These are phyloP conservation scores for Boletus barrowsii DNA, from an alignment of 768 basidiomycete genomes.

Conservation along the genomic window DNA sequence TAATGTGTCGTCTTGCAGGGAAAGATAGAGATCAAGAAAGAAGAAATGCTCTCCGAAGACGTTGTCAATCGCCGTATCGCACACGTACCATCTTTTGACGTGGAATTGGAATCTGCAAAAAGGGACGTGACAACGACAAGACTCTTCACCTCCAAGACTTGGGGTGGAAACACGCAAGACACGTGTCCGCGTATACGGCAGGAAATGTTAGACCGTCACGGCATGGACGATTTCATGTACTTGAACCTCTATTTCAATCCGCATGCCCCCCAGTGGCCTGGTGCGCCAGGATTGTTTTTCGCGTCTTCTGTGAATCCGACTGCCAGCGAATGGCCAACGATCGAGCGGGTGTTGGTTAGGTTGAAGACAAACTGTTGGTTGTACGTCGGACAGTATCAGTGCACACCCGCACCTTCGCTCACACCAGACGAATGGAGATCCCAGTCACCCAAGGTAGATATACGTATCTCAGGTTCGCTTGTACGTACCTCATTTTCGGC, in stretches of 20 bases:
- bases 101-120: conserved; percentile 10
- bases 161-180: conserved; percentile 16
- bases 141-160: conserved; percentile 12
- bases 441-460: conserved; percentile 10
- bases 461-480: too few species aligned
- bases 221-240: conserved; percentile 18
- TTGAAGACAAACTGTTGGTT: conserved; percentile 14
- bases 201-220: conserved; percentile 14
- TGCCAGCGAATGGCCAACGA: not conserved
- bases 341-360: conserved; percentile 9
- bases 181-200: conserved; percentile 14
- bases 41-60: conserved; percentile 21
- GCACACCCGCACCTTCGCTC: conserved; percentile 8
- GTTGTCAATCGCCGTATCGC: conserved; percentile 15
- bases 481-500: not conserved
- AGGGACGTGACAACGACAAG: conserved; percentile 19
- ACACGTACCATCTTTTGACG: conserved; percentile 1
- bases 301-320: not conserved
- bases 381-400: conserved; percentile 19
- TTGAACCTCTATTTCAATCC: conserved; percentile 18
- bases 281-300: conserved; percentile 18
- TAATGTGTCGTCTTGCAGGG: not conserved
- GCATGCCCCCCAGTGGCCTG: conserved; percentile 15
- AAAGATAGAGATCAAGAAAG: conserved; percentile 15
- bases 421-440: conserved; percentile 17